Percentiles rank a stretch among this genome's conserved stretches.
phyloP scores from a whole-genome alignment of 2,329 filamentous ascomycete genomes.

The Berkeleyomyces rouxiae region DNA sequence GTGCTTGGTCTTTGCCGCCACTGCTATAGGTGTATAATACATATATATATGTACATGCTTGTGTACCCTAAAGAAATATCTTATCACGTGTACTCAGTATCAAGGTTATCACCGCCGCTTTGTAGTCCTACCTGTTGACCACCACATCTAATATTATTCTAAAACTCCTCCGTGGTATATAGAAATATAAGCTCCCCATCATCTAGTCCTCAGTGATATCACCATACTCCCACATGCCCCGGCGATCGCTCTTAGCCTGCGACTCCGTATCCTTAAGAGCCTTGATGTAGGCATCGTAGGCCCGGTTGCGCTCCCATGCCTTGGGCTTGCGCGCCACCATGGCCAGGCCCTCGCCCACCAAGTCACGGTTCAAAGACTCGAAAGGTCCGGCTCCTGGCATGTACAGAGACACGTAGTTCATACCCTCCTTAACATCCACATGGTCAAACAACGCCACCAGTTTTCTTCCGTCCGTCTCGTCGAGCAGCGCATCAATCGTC shows the following conservation, averaged over 20 bases:
- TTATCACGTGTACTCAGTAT: background rate
- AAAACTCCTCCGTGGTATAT: background rate
- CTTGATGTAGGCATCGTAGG: slow-evolving; percentile 53
- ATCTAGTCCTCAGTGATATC: slow-evolving; percentile 76
- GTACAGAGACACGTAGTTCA: slow-evolving; percentile 74
- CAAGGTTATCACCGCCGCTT: background rate
- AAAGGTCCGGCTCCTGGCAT: slow-evolving; percentile 53
- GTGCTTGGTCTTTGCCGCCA: too few species aligned
- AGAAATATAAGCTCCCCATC: background rate
- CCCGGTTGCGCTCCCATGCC: slow-evolving; percentile 64
- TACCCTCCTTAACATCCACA: slow-evolving; percentile 59
- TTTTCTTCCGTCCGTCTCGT: slow-evolving; percentile 56
- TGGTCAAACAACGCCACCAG: slow-evolving; percentile 86
- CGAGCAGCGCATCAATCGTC: slow-evolving; percentile 56
- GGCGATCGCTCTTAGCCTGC: slow-evolving; percentile 61
- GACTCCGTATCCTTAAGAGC: slow-evolving; percentile 57
- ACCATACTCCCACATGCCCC: slow-evolving; percentile 97
- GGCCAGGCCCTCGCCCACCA: slow-evolving; percentile 67
- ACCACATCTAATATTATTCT: background rate
- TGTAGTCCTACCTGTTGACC: background rate
- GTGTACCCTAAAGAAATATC: background rate
- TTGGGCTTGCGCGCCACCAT: slow-evolving; percentile 89
- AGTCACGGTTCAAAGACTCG: slow-evolving; percentile 77
- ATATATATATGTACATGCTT: too few species aligned
- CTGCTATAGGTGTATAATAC: too few species aligned